phyloP scores from a whole-genome alignment of 768 basidiomycete species.

The Agrocybe pediades region DNA sequence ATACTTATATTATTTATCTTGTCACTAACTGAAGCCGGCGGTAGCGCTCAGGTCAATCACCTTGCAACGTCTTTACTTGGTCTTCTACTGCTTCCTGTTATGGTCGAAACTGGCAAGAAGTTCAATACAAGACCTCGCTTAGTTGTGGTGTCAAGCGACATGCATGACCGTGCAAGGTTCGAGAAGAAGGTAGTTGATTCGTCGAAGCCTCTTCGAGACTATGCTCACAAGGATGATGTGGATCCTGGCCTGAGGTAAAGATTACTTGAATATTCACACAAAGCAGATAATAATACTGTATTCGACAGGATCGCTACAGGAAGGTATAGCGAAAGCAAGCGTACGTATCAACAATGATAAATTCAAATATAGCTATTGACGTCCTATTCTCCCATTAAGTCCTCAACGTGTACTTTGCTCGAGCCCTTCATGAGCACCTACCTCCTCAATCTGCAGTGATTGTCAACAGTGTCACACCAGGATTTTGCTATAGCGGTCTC shows the following conservation, averaged over 20 bases:
- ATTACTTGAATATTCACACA: not conserved
- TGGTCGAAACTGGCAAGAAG: constrained; percentile 38
- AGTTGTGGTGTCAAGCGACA: constrained; percentile 44
- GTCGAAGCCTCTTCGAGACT: constrained; percentile 28
- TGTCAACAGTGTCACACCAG: constrained; percentile 42
- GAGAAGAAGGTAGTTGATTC: constrained; percentile 23
- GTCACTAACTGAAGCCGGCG: too few species aligned
- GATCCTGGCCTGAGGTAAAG: constrained; percentile 21
- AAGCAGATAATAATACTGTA: not conserved
- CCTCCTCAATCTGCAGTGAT: constrained; percentile 29
- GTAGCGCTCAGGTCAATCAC: constrained; percentile 53
- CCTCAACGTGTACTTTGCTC: constrained; percentile 40
- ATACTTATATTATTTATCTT: too few species aligned
- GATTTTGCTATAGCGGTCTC: constrained; percentile 41
- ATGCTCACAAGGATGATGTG: constrained; percentile 33
- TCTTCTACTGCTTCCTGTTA: constrained; percentile 42
- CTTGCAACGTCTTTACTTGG: constrained; percentile 41
- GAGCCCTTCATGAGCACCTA: constrained; percentile 35
- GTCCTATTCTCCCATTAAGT: constrained; percentile 28
- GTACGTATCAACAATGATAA: not conserved
- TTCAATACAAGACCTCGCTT: constrained; percentile 33
- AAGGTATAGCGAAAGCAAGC: not conserved
- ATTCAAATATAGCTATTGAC: not conserved
- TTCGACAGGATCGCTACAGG: too few species aligned
- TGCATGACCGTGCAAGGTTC: constrained; percentile 34